Percentiles rank a stretch among this genome's conserved stretches.
These are phyloP conservation scores for Kurtzmaniella cleridarum DNA, from an alignment of 805 yeast genomes.

Conservation along the genomic window DNA sequence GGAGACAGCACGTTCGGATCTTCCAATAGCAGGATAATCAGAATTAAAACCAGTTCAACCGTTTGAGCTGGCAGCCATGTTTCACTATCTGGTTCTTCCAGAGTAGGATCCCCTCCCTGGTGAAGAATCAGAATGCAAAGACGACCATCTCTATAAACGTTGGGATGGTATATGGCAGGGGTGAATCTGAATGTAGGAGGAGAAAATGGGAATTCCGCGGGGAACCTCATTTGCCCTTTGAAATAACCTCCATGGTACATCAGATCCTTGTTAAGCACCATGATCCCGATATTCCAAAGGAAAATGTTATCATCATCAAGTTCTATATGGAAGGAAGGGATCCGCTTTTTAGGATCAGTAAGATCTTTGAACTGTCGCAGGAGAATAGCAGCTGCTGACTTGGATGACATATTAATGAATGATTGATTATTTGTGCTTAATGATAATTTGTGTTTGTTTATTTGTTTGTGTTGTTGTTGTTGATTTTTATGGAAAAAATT, in stretches of 20 bases:
- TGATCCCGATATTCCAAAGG: conserved; percentile 81
- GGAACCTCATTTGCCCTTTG: conserved; percentile 91
- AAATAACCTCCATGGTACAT: conserved; percentile 92
- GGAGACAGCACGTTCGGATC: conserved; percentile 94
- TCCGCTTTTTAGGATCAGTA: conserved; percentile 81
- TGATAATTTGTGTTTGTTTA: conserved; percentile 1
- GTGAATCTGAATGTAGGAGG: conserved; percentile 93
- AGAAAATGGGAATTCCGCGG: conserved; percentile 81
- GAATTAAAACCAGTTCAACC: conserved; percentile 83
- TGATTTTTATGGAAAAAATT: no score
- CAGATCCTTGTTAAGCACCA: conserved; percentile 86
- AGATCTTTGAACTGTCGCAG: conserved; percentile 92
- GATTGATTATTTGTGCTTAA: conserved; percentile 1
- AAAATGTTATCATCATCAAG: conserved; percentile 53
- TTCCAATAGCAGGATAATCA: conserved; percentile 84
- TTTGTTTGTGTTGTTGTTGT: background rate
- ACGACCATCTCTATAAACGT: conserved; percentile 89
- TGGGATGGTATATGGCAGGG: conserved; percentile 92
- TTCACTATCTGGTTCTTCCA: conserved; percentile 89
- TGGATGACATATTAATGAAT: conserved; percentile 31
- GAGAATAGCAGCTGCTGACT: conserved; percentile 74
- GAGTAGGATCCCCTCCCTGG: conserved; percentile 83
- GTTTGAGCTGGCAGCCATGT: conserved; percentile 94
- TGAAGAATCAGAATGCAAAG: conserved; percentile 91
- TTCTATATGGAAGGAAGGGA: conserved; percentile 58